Evolutionary conservation across 106 monocot genomes (phyloP).

Genomic region (Dioscorea alata): DNA sequence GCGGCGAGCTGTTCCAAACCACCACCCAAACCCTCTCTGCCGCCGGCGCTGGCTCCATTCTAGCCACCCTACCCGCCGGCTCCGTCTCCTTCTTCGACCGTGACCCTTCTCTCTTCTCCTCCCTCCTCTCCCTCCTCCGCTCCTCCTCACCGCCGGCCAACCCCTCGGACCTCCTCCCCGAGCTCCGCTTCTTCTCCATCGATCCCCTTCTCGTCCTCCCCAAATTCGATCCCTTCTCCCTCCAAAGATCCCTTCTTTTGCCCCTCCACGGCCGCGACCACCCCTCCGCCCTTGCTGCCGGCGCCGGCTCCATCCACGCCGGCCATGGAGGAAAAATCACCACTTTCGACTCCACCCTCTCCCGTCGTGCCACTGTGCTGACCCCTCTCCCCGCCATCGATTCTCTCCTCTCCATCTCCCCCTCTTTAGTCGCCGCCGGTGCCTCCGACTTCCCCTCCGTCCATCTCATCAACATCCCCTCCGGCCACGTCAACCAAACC

Average conservation of each 20-base stretch:
- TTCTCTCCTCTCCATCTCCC: slow-evolving; percentile 37
- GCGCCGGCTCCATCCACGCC: slow-evolving; percentile 32
- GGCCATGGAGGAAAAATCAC: slow-evolving; percentile 59
- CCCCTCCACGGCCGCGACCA: slow-evolving; percentile 48
- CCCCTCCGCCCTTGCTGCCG: slow-evolving; percentile 25
- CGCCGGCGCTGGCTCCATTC: slow-evolving; percentile 37
- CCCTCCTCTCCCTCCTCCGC: slow-evolving; percentile 60
- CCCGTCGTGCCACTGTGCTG: slow-evolving; percentile 38
- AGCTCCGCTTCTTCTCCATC: slow-evolving; percentile 8
- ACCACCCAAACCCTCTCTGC: slow-evolving; percentile 50
- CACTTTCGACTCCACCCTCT: slow-evolving; percentile 34
- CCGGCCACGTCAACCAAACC: slow-evolving; percentile 12
- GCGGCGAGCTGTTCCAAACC: slow-evolving; percentile 82
- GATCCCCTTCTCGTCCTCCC: slow-evolving; percentile 4
- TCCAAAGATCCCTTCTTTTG: slow-evolving; percentile 21
- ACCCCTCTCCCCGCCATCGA: slow-evolving; percentile 59
- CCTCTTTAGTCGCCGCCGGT: slow-evolving; percentile 30
- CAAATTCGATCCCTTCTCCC: slow-evolving; percentile 31
- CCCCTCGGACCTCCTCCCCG: slow-evolving; percentile 35
- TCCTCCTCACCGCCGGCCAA: slow-evolving; percentile 33
- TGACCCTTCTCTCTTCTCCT: slow-evolving; percentile 47
- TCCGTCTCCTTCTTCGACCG: slow-evolving; percentile 46
- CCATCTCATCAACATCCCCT: slow-evolving; percentile 27
- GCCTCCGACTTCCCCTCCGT: slow-evolving; percentile 62
- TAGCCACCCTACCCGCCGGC: slow-evolving; percentile 15